A percentile compares a stretch with the other conserved stretches of the same genome.
Evolutionary conservation across 2,329 filamentous ascomycete genomes (phyloP).

Genomic region (Colletotrichum cordylinicola): DNA sequence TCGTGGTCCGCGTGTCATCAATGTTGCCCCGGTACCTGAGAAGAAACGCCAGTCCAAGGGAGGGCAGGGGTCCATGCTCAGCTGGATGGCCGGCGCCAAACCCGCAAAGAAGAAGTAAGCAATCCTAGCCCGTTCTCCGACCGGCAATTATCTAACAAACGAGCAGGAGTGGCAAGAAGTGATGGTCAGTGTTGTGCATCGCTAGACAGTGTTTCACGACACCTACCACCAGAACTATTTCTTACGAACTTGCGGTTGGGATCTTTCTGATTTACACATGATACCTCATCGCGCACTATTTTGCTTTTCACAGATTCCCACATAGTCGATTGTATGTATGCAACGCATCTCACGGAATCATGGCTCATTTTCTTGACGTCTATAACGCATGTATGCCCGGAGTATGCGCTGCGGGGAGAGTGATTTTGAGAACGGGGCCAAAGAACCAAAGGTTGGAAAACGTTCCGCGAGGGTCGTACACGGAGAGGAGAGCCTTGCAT

Average conservation of each 20-base stretch:
- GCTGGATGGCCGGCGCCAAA: slow-evolving; percentile 35
- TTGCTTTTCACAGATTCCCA: slow-evolving; percentile 16
- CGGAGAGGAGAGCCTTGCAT: not conserved
- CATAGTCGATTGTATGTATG: not conserved
- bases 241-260: not conserved
- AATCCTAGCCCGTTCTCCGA: not conserved
- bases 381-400: slow-evolving; percentile 24
- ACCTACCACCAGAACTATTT: not conserved
- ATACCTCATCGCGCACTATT: slow-evolving; percentile 24
- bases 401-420: slow-evolving; percentile 20
- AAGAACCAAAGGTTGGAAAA: not conserved
- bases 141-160: not conserved
- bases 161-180: slow-evolving; percentile 19
- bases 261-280: slow-evolving; percentile 30
- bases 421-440: not conserved
- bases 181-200: not conserved
- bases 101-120: slow-evolving; percentile 38
- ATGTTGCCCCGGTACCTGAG: slow-evolving; percentile 23
- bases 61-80: slow-evolving; percentile 31
- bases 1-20: slow-evolving; percentile 22
- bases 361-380: not conserved
- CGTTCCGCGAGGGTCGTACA: not conserved
- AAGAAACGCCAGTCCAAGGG: slow-evolving; percentile 33
- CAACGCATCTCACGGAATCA: slow-evolving; percentile 4
- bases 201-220: not conserved